Base-by-base conservation (phyloP, 2,329 filamentous ascomycete species). In the Alternaria burnsii region DNA sequence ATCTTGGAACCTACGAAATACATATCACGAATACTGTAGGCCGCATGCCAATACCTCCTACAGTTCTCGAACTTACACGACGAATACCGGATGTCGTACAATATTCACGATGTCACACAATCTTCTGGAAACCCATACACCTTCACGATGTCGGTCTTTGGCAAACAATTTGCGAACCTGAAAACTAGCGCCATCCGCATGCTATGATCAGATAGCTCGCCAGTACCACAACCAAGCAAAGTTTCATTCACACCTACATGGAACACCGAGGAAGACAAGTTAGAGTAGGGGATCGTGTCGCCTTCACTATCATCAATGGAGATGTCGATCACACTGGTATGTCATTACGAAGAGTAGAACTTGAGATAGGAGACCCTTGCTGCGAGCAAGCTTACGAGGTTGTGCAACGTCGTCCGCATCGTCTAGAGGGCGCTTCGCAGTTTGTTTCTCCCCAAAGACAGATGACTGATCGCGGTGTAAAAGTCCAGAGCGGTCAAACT, bases 91-190 rank as follows among this genome's bases (percentile, higher is more conserved):
- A 34, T 5, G 9, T 34, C 5, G 16, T 22, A 61, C 42, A 53
- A 24, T 42, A 34, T n/a, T 7, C 38, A 30, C 7, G 11, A 34
- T 43, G 9, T 16, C 20, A 14, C 30, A 28, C 20, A 47, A 48
- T n/a, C 8, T 52, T 57, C 58, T 26, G 12, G 18, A 26, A 28
- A 30, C 6, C 22, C 43, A n/a, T 14, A 38, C 9, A 9, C 20
- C 41, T 48, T 57, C 53, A 57, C 28, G 34, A 52, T 56, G 57
- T 32, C 2, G 28, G 32, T n/a, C 5, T 18, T 40, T 12, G 18
- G 20, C 52, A 60, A 57, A 52, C 58, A 57, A n/a, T 12, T 40
- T 34, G 20, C 5, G 9, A 38, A 22, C 20, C 22, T 44, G 5
- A 41, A 36, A 26, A 46, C 30, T 9, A 26, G 1, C 12, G 42